Conservation (phyloP, 176 grass and related monocot species). For the Carex littledalei region DNA sequence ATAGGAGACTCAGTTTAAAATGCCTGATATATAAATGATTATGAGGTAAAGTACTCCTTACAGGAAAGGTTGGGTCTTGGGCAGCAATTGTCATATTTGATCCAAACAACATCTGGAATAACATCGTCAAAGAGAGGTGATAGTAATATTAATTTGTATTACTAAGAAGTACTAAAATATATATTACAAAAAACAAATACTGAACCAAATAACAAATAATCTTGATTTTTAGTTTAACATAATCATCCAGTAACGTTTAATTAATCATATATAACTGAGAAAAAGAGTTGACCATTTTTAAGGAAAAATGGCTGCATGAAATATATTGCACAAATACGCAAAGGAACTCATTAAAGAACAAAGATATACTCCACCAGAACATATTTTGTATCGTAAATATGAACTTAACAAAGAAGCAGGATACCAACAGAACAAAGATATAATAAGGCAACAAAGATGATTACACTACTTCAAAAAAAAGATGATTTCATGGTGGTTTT, state of each 20-base stretch:
- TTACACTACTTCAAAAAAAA: too few relatives aligned
- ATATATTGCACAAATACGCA: neutral
- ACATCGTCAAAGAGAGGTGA: neutral
- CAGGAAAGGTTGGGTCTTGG: conserved; percentile 98
- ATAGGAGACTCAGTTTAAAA: conserved; percentile 4
- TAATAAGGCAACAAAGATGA: neutral
- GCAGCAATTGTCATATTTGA: conserved; percentile 66
- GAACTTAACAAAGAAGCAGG: neutral
- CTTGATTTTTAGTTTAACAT: neutral
- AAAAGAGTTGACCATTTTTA: neutral
- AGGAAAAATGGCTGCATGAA: neutral
- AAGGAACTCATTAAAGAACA: neutral
- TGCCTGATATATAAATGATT: neutral
- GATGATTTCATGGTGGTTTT: neutral
- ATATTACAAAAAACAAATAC: neutral
- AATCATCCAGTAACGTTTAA: neutral
- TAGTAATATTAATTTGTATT: neutral
- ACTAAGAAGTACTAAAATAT: neutral
- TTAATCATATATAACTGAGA: neutral
- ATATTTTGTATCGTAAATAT: neutral
- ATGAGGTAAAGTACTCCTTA: conserved; percentile 4
- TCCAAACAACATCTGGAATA: conserved; percentile 62
- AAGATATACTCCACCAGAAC: neutral
- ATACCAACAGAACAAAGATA: neutral
- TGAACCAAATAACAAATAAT: neutral